Conservation (phyloP, 805 yeast genomes). For the Candida ovalis region DNA sequence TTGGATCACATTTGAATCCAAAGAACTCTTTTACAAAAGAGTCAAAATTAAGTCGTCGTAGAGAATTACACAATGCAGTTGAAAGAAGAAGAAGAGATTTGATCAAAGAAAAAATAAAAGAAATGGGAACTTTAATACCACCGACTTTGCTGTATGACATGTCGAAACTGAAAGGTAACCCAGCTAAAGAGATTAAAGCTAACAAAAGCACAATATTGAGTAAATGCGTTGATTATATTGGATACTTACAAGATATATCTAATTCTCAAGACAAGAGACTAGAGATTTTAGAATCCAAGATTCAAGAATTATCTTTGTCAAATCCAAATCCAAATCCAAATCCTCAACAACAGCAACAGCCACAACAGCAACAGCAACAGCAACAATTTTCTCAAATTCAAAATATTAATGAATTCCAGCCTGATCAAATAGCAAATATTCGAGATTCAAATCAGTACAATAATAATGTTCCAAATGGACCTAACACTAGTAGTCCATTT, state of each 20-base stretch:
- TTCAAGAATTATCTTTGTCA: constrained; percentile 23
- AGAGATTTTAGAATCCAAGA: constrained; percentile 36
- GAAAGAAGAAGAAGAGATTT: constrained; percentile 89
- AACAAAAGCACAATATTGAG: constrained; percentile 76
- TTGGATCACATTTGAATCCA: constrained; percentile 32
- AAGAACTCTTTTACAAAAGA: constrained; percentile 47
- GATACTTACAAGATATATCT: constrained; percentile 58
- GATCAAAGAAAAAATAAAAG: constrained; percentile 84
- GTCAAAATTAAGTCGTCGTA: constrained; percentile 68
- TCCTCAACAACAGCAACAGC: background rate
- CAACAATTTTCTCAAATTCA: background rate
- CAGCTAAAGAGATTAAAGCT: constrained; percentile 63
- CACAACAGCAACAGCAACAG: constrained; percentile 2
- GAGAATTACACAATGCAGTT: constrained; percentile 92
- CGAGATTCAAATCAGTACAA: background rate
- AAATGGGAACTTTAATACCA: constrained; percentile 77
- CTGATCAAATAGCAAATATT: background rate
- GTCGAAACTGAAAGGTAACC: constrained; percentile 28
- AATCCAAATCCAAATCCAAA: background rate
- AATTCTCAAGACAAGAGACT: constrained; percentile 50
- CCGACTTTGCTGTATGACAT: constrained; percentile 55
- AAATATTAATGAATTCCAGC: background rate
- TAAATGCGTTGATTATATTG: constrained; percentile 77
- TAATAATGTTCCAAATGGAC: constrained; percentile 1
- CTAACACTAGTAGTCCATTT: constrained; percentile 6